Conservation (phyloP, 2,329 filamentous ascomycete genomes). For the Fusarium falciforme region DNA sequence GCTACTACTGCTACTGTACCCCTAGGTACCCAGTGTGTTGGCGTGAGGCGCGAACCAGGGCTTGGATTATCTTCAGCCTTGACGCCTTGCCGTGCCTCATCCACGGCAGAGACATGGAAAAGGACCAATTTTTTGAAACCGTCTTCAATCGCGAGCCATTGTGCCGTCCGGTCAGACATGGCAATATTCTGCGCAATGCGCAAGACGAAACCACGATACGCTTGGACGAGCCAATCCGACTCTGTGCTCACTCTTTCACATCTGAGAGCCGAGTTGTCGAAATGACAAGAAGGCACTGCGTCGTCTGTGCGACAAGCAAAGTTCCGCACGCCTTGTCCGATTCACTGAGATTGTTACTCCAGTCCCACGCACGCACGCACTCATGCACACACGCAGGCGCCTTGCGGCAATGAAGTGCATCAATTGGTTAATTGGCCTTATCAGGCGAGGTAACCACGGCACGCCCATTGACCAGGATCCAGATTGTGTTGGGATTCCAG, state of each 20-base stretch:
- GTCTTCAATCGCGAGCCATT: background rate
- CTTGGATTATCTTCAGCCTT: background rate
- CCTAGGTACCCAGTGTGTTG: background rate
- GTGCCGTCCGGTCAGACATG: background rate
- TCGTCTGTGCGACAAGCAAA: constrained; percentile 7
- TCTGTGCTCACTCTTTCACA: constrained; percentile 1
- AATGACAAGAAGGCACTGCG: background rate
- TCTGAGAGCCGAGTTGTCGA: constrained; percentile 7
- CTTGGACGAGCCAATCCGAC: background rate
- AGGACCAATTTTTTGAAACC: background rate
- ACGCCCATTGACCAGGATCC: background rate
- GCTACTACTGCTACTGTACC: background rate
- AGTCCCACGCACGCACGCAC: background rate
- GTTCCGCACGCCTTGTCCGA: background rate
- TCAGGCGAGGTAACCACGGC: background rate
- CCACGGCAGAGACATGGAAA: background rate
- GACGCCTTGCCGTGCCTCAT: constrained; percentile 1
- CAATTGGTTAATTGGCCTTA: background rate
- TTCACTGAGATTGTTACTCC: background rate
- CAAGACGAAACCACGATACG: background rate
- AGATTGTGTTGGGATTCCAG: constrained; percentile 7
- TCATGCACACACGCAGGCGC: background rate
- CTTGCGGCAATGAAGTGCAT: background rate
- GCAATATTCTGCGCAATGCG: background rate
- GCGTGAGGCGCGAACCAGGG: background rate